These are phyloP conservation scores for Phytophthora chlamydospora DNA, from an alignment of 352 stramenopile species.

Conservation along the genomic window DNA sequence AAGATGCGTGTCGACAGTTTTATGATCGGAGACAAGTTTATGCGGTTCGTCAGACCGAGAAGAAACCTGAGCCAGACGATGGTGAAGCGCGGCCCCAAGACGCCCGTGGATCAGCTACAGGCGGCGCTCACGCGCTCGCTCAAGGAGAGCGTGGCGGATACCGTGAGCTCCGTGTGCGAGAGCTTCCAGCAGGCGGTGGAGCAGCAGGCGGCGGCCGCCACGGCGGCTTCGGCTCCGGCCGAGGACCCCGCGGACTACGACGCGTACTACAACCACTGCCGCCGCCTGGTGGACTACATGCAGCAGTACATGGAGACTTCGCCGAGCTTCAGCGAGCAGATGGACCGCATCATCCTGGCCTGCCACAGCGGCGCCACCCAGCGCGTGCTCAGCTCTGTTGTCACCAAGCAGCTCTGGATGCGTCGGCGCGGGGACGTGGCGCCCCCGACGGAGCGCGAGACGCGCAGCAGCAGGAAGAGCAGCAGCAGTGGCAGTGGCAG, in stretches of 20 bases:
- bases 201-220: constrained; percentile 3
- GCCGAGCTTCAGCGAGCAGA: constrained; percentile 59
- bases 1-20: too few species aligned
- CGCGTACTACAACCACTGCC: constrained; percentile 61
- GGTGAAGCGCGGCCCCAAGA: constrained; percentile 34
- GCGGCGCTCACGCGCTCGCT: constrained; percentile 49
- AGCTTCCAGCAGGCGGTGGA: constrained; percentile 40
- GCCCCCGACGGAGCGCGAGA: constrained; percentile 5
- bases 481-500: constrained; percentile 4
- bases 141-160: constrained; percentile 51
- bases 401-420: constrained; percentile 76
- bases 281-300: constrained; percentile 69
- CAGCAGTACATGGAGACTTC: constrained; percentile 66
- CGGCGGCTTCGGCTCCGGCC: not conserved
- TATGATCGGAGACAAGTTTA: too few species aligned
- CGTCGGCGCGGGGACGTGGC: constrained; percentile 21
- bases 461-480: constrained; percentile 2
- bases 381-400: constrained; percentile 56
- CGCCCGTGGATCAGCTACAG: constrained; percentile 41
- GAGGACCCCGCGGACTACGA: constrained; percentile 52
- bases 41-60: too few species aligned
- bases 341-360: constrained; percentile 73
- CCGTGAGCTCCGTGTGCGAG: constrained; percentile 56
- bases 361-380: constrained; percentile 66
- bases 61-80: constrained; percentile 12